These are phyloP conservation scores for Fomitopsis serialis DNA, from an alignment of 768 basidiomycete genomes.

Conservation along the genomic window DNA sequence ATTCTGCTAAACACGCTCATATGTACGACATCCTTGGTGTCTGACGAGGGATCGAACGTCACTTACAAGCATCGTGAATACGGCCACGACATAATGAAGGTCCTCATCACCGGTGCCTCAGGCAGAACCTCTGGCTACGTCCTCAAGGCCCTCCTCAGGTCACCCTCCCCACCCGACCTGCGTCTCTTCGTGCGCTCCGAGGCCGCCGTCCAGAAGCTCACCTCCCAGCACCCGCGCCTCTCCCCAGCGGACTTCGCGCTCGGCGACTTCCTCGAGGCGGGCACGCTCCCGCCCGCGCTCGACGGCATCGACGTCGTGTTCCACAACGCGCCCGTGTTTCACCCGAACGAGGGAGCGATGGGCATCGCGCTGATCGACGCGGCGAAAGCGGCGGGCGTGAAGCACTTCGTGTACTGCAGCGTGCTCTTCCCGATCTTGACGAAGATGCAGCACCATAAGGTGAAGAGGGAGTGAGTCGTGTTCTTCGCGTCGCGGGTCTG, in stretches of 20 bases:
- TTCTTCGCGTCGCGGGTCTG: neutral
- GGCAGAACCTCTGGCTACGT: conserved; percentile 20
- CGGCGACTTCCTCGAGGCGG: conserved; percentile 20
- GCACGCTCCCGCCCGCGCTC: conserved; percentile 18
- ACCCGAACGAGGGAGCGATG: conserved; percentile 25
- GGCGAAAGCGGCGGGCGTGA: conserved; percentile 26
- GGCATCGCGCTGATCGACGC: conserved; percentile 28
- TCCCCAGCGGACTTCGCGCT: conserved; percentile 15
- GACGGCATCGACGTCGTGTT: conserved; percentile 22
- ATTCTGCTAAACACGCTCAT: no score
- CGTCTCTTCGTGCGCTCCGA: conserved; percentile 23
- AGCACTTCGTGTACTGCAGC: conserved; percentile 29
- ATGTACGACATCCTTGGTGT: no score
- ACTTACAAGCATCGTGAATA: no score
- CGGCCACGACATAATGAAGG: conserved; percentile 8
- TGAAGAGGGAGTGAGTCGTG: conserved; percentile 15
- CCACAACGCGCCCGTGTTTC: conserved; percentile 23
- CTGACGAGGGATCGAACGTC: no score
- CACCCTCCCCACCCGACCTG: conserved; percentile 4
- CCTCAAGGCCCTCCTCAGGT: conserved; percentile 14
- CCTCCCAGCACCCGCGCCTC: conserved; percentile 11
- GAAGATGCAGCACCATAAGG: conserved; percentile 26
- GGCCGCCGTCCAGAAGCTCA: conserved; percentile 10
- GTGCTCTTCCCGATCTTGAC: conserved; percentile 25
- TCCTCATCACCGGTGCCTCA: conserved; percentile 18